Percentiles rank a stretch among this genome's conserved stretches.
phyloP scores from a whole-genome alignment of 1,284 basidiomycete species.

The Apiotrichum brassicae region DNA sequence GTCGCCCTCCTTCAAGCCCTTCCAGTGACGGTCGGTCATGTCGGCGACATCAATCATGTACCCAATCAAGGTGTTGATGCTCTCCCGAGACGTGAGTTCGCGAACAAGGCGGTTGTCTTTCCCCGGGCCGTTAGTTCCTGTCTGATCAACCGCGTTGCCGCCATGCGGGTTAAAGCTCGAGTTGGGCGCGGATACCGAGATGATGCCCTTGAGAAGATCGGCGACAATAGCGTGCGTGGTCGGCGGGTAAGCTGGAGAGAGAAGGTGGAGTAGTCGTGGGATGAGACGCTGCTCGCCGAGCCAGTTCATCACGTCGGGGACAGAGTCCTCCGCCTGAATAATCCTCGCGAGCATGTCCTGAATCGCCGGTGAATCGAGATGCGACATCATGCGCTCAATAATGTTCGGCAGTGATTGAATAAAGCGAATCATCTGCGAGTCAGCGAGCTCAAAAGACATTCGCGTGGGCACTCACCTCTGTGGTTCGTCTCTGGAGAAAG shows the following conservation, averaged over 20 bases:
- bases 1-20: slow-evolving; percentile 17
- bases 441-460: background rate
- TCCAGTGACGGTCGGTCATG: slow-evolving; percentile 34
- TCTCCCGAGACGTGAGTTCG: slow-evolving; percentile 74
- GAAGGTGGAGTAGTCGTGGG: slow-evolving; percentile 68
- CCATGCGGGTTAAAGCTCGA: slow-evolving; percentile 55
- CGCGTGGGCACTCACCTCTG: slow-evolving; percentile 71
- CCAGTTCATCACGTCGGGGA: slow-evolving; percentile 84
- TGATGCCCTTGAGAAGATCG: slow-evolving; percentile 90
- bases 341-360: slow-evolving; percentile 89
- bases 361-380: slow-evolving; percentile 84
- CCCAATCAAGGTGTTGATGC: slow-evolving; percentile 63
- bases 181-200: slow-evolving; percentile 80
- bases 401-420: slow-evolving; percentile 76
- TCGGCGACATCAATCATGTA: slow-evolving; percentile 73
- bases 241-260: slow-evolving; percentile 69
- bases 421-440: slow-evolving; percentile 77
- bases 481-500: slow-evolving; percentile 79
- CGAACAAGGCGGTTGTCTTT: slow-evolving; percentile 73
- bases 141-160: slow-evolving; percentile 54
- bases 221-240: slow-evolving; percentile 82
- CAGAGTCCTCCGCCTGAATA: slow-evolving; percentile 84
- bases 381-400: slow-evolving; percentile 73
- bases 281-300: slow-evolving; percentile 79
- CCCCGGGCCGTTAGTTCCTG: slow-evolving; percentile 20